These are phyloP conservation scores for Dunaliella salina DNA, from an alignment of 163 green algal species.

Conservation along the genomic window DNA sequence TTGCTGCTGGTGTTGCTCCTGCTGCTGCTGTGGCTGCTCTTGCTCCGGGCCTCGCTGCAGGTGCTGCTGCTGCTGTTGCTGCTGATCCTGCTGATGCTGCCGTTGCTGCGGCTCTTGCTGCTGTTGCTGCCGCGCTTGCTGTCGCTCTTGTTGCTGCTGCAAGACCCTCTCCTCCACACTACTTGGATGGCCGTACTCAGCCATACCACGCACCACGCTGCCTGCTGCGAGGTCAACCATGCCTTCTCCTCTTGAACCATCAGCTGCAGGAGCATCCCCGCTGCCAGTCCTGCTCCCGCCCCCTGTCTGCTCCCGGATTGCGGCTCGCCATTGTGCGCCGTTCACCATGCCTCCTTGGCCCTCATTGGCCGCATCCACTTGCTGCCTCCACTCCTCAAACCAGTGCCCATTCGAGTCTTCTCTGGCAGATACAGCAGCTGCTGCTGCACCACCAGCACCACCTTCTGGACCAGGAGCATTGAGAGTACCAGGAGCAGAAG, in stretches of 20 bases:
- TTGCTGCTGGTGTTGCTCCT: background rate
- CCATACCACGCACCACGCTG: no score
- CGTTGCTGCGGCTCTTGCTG: background rate
- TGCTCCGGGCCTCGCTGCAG: background rate
- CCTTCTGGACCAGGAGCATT: background rate
- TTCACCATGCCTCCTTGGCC: background rate
- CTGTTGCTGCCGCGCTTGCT: background rate
- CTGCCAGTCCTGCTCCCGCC: no score
- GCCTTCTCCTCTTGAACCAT: no score
- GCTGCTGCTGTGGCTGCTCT: constrained; percentile 5
- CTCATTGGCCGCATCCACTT: background rate
- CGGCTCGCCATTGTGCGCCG: constrained; percentile 1
- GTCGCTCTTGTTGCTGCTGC: background rate
- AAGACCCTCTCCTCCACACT: no score
- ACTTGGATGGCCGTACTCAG: no score
- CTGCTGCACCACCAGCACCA: background rate
- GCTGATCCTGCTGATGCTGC: background rate
- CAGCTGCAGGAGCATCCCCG: no score
- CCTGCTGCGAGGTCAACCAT: no score
- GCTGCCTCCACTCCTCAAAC: background rate
- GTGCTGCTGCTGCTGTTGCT: background rate
- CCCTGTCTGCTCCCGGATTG: background rate
- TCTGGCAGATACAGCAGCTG: background rate
- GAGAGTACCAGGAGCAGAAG: background rate
- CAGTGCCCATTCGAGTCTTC: background rate